These are phyloP conservation scores for Cystoderma amianthinum DNA, from an alignment of 768 basidiomycete species.

Conservation along the genomic window DNA sequence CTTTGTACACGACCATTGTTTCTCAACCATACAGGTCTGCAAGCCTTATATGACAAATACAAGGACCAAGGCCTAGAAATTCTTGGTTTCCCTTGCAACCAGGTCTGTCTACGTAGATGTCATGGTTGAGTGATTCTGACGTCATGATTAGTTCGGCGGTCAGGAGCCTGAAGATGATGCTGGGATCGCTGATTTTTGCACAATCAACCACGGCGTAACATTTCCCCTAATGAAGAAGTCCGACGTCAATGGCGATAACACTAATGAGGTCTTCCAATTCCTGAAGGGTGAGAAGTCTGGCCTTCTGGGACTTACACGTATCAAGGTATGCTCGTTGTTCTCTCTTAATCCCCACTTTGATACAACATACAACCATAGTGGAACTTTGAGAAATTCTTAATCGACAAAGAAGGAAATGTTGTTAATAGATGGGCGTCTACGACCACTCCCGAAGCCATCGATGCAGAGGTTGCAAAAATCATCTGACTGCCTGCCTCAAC, in stretches of 20 bases:
- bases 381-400: conserved; percentile 90
- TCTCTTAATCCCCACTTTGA: background rate
- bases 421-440: conserved; percentile 74
- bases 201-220: conserved; percentile 78
- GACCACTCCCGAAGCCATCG: conserved; percentile 61
- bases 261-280: conserved; percentile 82
- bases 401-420: conserved; percentile 72
- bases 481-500: conserved; percentile 20
- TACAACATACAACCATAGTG: conserved; percentile 36
- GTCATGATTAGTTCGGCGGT: conserved; percentile 55
- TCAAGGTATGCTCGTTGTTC: conserved; percentile 56
- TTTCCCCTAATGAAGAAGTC: conserved; percentile 92
- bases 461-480: conserved; percentile 56
- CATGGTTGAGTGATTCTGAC: background rate
- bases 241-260: conserved; percentile 83
- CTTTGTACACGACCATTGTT: background rate
- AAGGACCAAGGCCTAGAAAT: conserved; percentile 70
- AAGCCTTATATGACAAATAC: conserved; percentile 76
- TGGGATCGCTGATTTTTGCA: conserved; percentile 70
- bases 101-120: conserved; percentile 30
- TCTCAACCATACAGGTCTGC: conserved; percentile 45
- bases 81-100: conserved; percentile 91
- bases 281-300: conserved; percentile 78
- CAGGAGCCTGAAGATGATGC: conserved; percentile 83
- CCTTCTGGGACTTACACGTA: conserved; percentile 59